These are phyloP conservation scores for Aaosphaeria arxii DNA, from an alignment of 2,329 filamentous ascomycete genomes.

Conservation along the genomic window DNA sequence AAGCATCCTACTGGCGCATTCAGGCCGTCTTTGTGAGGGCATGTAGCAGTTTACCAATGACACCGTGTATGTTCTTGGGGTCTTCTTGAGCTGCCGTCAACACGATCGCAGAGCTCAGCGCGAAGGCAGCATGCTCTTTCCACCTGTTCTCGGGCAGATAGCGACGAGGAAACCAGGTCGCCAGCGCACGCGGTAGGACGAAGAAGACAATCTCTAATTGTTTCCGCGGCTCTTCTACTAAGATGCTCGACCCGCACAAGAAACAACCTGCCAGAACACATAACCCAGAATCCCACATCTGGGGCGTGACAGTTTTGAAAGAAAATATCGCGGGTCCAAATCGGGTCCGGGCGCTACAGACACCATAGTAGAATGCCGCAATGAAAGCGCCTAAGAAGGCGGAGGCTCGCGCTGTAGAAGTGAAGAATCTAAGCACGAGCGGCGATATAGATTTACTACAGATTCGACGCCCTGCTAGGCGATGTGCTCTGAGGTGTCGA, in stretches of 20 bases:
- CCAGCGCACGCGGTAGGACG: slow-evolving; percentile 74
- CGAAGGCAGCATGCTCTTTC: slow-evolving; percentile 30
- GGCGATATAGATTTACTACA: slow-evolving; percentile 4
- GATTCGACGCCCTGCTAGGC: slow-evolving; percentile 14
- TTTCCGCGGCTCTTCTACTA: slow-evolving; percentile 64
- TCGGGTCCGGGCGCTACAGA: slow-evolving; percentile 73
- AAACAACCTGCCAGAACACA: slow-evolving; percentile 71
- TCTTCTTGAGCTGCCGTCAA: slow-evolving; percentile 26
- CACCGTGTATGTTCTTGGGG: slow-evolving; percentile 22
- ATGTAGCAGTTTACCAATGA: slow-evolving; percentile 23
- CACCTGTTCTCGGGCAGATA: slow-evolving; percentile 47
- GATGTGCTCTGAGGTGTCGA: slow-evolving; percentile 7
- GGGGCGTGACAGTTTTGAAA: slow-evolving; percentile 49
- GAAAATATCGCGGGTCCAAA: slow-evolving; percentile 68
- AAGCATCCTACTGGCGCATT: too few relatives aligned
- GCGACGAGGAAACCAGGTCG: slow-evolving; percentile 68
- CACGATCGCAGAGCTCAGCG: slow-evolving; percentile 27
- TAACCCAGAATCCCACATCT: slow-evolving; percentile 60
- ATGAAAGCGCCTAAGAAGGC: slow-evolving; percentile 77
- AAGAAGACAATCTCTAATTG: slow-evolving; percentile 77
- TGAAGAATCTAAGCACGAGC: slow-evolving; percentile 50
- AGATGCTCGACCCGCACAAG: slow-evolving; percentile 78
- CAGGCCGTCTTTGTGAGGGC: too few relatives aligned
- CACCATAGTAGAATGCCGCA: slow-evolving; percentile 77
- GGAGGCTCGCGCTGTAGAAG: slow-evolving; percentile 67